These are phyloP conservation scores for Leptomonas pyrrhocoris DNA, from an alignment of 208 protist species.

Conservation along the genomic window DNA sequence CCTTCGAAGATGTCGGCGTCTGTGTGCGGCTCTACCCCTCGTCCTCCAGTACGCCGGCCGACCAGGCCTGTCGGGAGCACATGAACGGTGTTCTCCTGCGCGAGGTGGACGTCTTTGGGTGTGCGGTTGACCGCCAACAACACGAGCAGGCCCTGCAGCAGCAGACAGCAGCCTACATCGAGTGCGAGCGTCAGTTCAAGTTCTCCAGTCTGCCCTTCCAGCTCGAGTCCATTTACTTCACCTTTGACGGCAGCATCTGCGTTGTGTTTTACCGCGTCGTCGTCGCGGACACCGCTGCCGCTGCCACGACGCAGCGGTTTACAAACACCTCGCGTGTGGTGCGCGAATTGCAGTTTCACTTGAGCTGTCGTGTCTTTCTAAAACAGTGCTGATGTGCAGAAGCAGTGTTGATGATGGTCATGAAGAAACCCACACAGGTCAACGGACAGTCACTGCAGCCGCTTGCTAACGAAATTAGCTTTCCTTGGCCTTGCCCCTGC, in stretches of 20 bases:
- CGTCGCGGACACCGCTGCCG: constrained; percentile 5
- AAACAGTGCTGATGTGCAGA: constrained; percentile 14
- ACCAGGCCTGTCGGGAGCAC: constrained; percentile 20
- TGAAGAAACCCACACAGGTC: neutral
- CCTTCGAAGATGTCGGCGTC: constrained; percentile 50
- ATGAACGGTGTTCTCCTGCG: constrained; percentile 57
- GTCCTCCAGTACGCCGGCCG: neutral
- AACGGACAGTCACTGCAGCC: neutral
- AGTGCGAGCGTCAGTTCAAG: constrained; percentile 62
- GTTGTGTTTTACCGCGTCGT: constrained; percentile 61
- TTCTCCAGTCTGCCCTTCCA: constrained; percentile 69
- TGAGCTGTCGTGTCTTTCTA: constrained; percentile 55
- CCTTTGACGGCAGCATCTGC: constrained; percentile 60
- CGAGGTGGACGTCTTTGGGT: constrained; percentile 30
- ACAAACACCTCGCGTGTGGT: constrained; percentile 49
- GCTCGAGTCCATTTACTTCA: constrained; percentile 61
- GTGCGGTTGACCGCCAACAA: constrained; percentile 32
- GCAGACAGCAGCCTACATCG: constrained; percentile 41
- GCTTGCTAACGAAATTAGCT: neutral
- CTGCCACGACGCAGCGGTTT: constrained; percentile 11
- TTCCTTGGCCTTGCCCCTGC: too few species aligned
- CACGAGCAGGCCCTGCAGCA: constrained; percentile 24
- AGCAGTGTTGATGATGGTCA: neutral
- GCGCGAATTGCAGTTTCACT: constrained; percentile 55
- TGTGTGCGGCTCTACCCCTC: constrained; percentile 39